These are phyloP conservation scores for Talaromyces sp. DNA, from an alignment of 2,329 filamentous ascomycete species.

Conservation along the genomic window DNA sequence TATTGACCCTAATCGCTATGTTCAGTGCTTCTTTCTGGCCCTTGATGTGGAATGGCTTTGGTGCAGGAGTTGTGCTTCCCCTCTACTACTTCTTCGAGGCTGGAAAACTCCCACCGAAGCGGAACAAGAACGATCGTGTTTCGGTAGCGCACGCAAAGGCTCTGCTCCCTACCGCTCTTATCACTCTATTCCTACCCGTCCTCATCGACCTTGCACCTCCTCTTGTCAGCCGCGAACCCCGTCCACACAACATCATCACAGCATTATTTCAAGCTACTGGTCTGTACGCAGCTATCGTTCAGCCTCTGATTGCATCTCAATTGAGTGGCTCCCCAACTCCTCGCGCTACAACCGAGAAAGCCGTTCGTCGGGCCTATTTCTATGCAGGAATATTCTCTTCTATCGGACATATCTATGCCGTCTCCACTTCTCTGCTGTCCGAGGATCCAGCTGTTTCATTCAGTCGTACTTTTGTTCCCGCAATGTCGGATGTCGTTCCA, in stretches of 20 bases:
- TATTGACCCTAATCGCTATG: background rate
- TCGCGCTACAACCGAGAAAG: background rate
- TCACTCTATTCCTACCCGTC: background rate
- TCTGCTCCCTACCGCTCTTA: background rate
- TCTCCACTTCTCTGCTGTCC: background rate
- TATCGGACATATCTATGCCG: background rate
- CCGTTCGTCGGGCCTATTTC: constrained; percentile 1
- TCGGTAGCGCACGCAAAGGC: background rate
- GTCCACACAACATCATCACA: background rate
- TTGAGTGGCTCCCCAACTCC: background rate
- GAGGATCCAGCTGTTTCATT: background rate
- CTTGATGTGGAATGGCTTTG: background rate
- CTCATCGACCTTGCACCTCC: background rate
- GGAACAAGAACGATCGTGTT: background rate
- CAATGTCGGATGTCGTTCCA: constrained; percentile 5
- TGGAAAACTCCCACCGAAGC: background rate
- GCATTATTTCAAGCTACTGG: background rate
- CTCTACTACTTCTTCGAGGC: background rate
- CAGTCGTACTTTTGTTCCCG: background rate
- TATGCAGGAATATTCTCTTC: background rate
- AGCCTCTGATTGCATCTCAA: background rate
- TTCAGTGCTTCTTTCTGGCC: background rate
- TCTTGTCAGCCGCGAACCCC: background rate
- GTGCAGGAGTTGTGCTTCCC: background rate
- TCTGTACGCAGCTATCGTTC: background rate